Base-by-base conservation (phyloP, 2,329 filamentous ascomycete species). In the Colletotrichum lindemuthianum region DNA sequence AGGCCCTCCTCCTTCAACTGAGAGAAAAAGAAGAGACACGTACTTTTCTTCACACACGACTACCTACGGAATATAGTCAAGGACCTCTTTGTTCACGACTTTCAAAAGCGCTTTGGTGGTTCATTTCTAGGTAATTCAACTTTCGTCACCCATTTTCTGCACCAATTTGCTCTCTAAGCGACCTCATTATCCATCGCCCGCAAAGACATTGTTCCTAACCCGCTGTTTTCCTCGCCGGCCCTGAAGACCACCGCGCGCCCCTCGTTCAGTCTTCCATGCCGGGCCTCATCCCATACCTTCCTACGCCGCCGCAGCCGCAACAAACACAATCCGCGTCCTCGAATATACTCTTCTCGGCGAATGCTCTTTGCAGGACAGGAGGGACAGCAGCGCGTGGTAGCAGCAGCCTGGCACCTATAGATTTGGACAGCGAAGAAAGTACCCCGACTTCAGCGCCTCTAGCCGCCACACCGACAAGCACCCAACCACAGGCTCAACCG, bases 301-400 rank as follows among this genome's bases (percentile, higher is more conserved):
- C 52, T 13, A 66, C 63, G 48, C 63, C 59, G 54, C 63, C 63
- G 49, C 59, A 50, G 51, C 60, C 53, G 16, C 59, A 60, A 43
- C 41, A 41, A 43, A 54, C 24, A 36, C 56, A 33, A 59, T 32
- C 47, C 12, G 37, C 56, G 39, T 52, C 48, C 32, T 37, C 33
- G 24, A 24, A 24, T 24, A 24, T 4, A 24, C 16, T 12, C 33
- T 36, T 24, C 16, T 36, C 58, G 58, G 39, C 41, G 39, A 57
- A 61, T 36, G 55, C 24, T n/a, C 33, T 60, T 36, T 16, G 24
- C 49, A 40, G 24, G n/a, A 13, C 40, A 37, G 47, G 39, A 45
- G 24, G 44, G 51, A 41, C 45, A 41, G 40, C 45, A 43, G 45
- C 51, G 33, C 58, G 51, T 61, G 61, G 61, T 58, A 61, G 51